Base-by-base conservation (phyloP, 192 early-diverging fungal species). In the Podila clonocystis region DNA sequence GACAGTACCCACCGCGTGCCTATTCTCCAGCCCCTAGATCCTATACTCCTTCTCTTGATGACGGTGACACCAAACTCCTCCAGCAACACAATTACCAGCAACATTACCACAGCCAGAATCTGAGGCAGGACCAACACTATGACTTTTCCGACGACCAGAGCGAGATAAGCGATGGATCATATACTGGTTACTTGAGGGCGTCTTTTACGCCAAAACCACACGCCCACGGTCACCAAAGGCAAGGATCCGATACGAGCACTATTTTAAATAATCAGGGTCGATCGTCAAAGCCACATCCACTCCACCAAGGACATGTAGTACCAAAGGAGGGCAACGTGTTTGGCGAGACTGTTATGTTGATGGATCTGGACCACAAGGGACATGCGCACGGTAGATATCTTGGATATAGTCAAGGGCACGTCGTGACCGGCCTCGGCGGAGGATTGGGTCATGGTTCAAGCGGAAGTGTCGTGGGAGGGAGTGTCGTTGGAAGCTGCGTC, bases 271-370 rank as follows among this genome's bases (percentile, higher is more conserved):
- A 12, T 26, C 59, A 61, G 9, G 28, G 58, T 11, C 58, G 58
- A 31, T 28, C 24, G 2, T 15, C 26, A 30, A 17, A n/a, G 11
- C 11, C 30, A 19, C 59, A 61, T 20, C 29, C 58, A 17, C 30
- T 61, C 9, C 59, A 31, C 6, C 59, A 61, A 13, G 59, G 59
- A 24, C 30, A 61, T 30, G 4, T 61, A 2, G 15, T 33, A 61
- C 15, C 59, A 6, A 55, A 9, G 5, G 28, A 28, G 28, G 30
- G 29, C 5, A 5, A 31, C 17, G 5, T 5, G 22, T 33, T 28
- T 33, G 31, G 59, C 59, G 59, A 61, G 19, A 31, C 58, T 13
- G 59, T 61, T 2, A 61, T 61, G 59, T 28, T 61, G 59, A 31
- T 24, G 9, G 52, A 55, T 55, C 52, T 55, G 20, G 52, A 22